phyloP scores from a whole-genome alignment of 169 alveolate genomes.

The Cryptosporidium muris region DNA sequence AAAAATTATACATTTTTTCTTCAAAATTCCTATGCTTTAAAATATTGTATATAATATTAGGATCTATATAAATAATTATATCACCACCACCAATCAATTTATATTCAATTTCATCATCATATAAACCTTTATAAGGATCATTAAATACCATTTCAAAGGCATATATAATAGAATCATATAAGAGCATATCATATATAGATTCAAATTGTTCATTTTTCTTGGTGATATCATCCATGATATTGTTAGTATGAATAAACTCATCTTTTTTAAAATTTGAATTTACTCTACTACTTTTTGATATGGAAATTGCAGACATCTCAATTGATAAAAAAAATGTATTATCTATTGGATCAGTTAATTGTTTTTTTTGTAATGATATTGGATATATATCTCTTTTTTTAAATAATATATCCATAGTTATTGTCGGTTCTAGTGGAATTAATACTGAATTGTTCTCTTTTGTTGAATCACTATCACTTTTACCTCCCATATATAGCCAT shows the following conservation, averaged over 20 bases:
- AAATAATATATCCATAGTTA: conserved; percentile 24
- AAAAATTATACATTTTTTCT: not conserved
- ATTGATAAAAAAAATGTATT: conserved; percentile 12
- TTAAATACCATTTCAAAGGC: conserved; percentile 39
- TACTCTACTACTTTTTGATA: not conserved
- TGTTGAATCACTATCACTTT: not conserved
- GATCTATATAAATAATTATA: conserved; percentile 18
- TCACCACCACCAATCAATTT: conserved; percentile 43
- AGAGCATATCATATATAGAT: conserved; percentile 46
- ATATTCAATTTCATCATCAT: not conserved
- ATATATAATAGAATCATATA: not conserved
- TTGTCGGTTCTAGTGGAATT: conserved; percentile 48
- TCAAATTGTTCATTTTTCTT: not conserved
- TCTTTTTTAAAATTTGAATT: not conserved
- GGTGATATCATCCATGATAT: not conserved
- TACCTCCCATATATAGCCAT: conserved; percentile 22
- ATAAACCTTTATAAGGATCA: not conserved
- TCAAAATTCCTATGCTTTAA: conserved; percentile 11
- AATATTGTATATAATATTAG: conserved; percentile 23
- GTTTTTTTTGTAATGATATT: conserved; percentile 18
- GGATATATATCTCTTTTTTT: conserved; percentile 23
- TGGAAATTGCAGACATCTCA: conserved; percentile 45
- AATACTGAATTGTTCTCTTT: conserved; percentile 3
- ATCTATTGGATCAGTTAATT: not conserved
- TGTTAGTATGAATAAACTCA: not conserved